These are phyloP conservation scores for Ceratobasidium sp. DNA, from an alignment of 1,284 basidiomycete genomes.

Conservation along the genomic window DNA sequence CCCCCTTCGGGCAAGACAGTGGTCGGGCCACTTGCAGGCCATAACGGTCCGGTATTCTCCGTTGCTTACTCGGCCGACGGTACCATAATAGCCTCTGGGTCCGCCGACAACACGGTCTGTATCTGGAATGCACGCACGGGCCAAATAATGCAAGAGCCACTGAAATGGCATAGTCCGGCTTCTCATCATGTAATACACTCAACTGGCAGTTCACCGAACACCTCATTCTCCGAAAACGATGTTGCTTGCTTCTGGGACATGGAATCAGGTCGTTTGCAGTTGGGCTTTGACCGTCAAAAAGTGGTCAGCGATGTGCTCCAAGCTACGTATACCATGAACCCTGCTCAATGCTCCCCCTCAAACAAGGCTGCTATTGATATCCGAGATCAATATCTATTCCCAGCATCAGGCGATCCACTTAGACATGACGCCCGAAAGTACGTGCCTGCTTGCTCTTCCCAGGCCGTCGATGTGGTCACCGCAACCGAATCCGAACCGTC, in stretches of 20 bases:
- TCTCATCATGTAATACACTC: background rate
- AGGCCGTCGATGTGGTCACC: no score
- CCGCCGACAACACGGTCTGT: background rate
- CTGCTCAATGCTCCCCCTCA: no score
- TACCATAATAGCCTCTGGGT: background rate
- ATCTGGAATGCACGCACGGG: background rate
- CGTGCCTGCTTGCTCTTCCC: no score
- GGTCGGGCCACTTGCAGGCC: background rate
- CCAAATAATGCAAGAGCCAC: background rate
- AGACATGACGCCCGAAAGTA: no score
- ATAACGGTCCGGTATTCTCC: background rate
- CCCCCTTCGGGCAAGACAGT: background rate
- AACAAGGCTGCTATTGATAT: no score
- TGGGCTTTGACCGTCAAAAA: no score
- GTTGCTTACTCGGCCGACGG: conserved; percentile 7
- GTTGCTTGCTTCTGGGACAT: background rate
- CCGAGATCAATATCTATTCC: no score
- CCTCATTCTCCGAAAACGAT: no score
- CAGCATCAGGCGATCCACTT: no score
- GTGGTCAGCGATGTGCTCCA: no score
- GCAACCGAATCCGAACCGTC: no score
- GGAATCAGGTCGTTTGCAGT: background rate
- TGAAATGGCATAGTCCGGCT: background rate
- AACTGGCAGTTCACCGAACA: background rate
- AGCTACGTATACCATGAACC: no score